phyloP scores from a whole-genome alignment of 2,329 filamentous ascomycete species.

The Scedosporium dehoogii region DNA sequence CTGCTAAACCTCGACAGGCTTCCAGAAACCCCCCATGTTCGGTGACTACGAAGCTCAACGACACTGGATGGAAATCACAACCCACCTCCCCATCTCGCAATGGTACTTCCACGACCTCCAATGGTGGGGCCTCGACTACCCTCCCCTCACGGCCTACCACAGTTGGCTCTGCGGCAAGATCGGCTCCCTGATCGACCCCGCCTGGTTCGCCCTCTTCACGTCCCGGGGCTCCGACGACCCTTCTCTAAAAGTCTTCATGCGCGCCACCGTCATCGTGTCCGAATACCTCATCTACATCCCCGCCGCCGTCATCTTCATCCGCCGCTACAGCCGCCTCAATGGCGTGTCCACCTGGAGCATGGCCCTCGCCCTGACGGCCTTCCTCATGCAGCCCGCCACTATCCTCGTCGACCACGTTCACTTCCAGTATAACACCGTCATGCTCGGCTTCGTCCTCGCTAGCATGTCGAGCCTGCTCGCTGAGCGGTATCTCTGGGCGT shows the following conservation, averaged over 20 bases:
- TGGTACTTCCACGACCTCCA: constrained; percentile 98
- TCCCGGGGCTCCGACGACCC: constrained; percentile 76
- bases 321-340: constrained; percentile 67
- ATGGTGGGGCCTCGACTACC: constrained; percentile 98
- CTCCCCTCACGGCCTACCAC: constrained; percentile 94
- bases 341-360: constrained; percentile 73
- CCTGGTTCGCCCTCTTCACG: constrained; percentile 78
- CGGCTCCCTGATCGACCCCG: constrained; percentile 65
- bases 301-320: constrained; percentile 73
- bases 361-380: constrained; percentile 75
- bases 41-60: constrained; percentile 97
- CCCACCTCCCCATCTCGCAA: constrained; percentile 76
- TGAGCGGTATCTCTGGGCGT: constrained; percentile 76
- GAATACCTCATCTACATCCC: constrained; percentile 88
- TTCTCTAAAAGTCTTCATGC: constrained; percentile 87
- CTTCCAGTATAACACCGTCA: constrained; percentile 98
- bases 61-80: constrained; percentile 98
- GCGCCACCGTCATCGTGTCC: constrained; percentile 79
- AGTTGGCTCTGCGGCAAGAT: constrained; percentile 90
- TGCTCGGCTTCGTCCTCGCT: constrained; percentile 84
- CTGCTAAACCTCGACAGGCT: constrained; percentile 40
- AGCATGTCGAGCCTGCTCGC: constrained; percentile 84
- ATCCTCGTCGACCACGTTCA: constrained; percentile 92
- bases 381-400: constrained; percentile 83
- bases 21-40: constrained; percentile 75